Evolutionary conservation across 139 green algal genomes (phyloP).

Genomic region (Coelastrella sp.): DNA sequence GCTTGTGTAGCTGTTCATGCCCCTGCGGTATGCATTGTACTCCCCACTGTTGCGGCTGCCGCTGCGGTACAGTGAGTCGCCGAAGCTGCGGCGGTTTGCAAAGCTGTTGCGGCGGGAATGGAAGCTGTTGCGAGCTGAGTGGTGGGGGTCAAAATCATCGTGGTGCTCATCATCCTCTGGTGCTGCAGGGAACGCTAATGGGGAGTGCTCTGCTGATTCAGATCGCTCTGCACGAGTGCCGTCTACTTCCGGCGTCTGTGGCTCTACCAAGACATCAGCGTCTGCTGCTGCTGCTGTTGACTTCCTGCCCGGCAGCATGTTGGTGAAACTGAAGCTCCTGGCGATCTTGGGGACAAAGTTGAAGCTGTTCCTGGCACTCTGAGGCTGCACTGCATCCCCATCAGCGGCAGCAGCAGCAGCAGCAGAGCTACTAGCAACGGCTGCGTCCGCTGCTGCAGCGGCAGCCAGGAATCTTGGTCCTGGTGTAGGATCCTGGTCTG

Average conservation of each 20-base stretch:
- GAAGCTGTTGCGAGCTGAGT: neutral
- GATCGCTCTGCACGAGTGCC: neutral
- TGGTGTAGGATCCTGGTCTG: neutral
- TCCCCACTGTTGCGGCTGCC: neutral
- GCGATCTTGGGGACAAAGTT: neutral
- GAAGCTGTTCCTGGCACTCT: neutral
- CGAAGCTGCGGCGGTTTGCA: neutral
- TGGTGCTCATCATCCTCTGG: neutral
- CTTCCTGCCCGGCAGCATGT: neutral
- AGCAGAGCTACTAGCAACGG: neutral
- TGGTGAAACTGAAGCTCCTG: neutral
- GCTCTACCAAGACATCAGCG: neutral
- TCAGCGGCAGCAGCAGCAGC: neutral
- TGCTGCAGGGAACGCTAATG: neutral
- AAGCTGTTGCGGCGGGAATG: neutral
- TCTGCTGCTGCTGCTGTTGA: neutral
- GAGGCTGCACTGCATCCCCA: neutral
- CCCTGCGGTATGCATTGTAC: neutral
- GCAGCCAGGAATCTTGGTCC: neutral
- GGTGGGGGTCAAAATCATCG: neutral
- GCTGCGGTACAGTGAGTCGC: neutral
- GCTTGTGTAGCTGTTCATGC: neutral
- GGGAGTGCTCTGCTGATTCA: neutral
- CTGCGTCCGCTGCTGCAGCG: neutral
- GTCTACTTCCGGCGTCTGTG: neutral